Conservation (phyloP, 768 basidiomycete species). For the Leucocoprinus sp. region DNA sequence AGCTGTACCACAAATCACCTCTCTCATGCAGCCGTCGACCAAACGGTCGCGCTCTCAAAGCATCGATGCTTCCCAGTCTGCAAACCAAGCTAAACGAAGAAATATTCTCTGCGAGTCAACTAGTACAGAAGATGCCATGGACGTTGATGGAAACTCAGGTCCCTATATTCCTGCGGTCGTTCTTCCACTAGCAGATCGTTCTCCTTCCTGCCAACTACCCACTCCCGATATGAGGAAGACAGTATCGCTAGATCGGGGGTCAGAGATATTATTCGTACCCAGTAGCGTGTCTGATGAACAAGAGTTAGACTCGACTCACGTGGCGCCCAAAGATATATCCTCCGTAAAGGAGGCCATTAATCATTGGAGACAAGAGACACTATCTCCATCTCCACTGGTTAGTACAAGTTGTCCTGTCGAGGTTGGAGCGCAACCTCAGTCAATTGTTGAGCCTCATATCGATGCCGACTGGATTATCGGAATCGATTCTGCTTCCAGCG, state of each 20-base stretch:
- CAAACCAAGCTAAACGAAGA: background rate
- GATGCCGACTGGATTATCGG: conserved; percentile 7
- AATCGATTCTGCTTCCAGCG: conserved; percentile 5
- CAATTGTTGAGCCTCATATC: background rate
- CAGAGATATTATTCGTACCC: conserved; percentile 34
- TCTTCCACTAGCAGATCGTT: background rate
- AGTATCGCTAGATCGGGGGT: conserved; percentile 21
- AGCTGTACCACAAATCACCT: background rate
- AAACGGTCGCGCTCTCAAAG: conserved; percentile 10
- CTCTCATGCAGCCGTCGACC: conserved; percentile 7
- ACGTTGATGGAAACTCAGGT: conserved; percentile 3
- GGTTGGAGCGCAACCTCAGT: background rate
- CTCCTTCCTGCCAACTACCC: conserved; percentile 12
- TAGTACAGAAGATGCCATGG: conserved; percentile 2
- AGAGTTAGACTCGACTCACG: conserved; percentile 35
- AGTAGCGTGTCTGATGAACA: conserved; percentile 65
- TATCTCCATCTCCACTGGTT: conserved; percentile 13
- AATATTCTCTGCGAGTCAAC: conserved; percentile 3
- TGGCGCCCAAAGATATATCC: conserved; percentile 7
- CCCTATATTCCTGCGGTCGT: background rate
- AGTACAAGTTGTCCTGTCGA: conserved; percentile 3
- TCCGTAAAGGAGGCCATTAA: conserved; percentile 31
- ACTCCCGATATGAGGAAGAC: conserved; percentile 17
- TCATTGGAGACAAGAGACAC: conserved; percentile 32
- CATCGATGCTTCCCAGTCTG: background rate